Conservation (phyloP, 257 asterid genomes). For the Solanum arcanum region DNA sequence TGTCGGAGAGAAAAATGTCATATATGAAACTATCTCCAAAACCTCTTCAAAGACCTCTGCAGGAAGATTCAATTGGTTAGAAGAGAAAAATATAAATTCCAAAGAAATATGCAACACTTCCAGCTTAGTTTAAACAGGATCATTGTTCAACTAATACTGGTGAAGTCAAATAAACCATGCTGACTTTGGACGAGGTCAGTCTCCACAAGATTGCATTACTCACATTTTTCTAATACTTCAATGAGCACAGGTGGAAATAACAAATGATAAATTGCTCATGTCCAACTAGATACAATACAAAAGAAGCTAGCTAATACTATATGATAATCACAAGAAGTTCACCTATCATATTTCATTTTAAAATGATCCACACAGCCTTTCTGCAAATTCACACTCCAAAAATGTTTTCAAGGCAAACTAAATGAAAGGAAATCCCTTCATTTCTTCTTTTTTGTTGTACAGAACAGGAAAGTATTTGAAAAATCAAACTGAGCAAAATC, state of each 20-base stretch:
- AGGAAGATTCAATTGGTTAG: conserved; percentile 6
- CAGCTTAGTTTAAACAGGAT: background rate
- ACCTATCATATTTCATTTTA: background rate
- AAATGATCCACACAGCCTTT: background rate
- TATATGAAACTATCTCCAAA: conserved; percentile 93
- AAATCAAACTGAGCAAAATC: background rate
- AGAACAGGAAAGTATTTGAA: background rate
- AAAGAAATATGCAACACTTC: background rate
- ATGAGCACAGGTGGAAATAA: background rate
- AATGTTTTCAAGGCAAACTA: background rate
- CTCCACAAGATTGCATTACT: background rate
- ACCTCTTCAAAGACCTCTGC: conserved; percentile 99
- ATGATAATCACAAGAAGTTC: background rate
- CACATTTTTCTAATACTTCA: background rate
- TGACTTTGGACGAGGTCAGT: background rate
- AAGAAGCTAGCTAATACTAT: background rate
- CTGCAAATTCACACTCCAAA: background rate
- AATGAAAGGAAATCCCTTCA: background rate
- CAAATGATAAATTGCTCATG: background rate
- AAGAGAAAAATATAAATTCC: background rate
- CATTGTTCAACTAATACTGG: background rate
- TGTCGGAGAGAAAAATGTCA: conserved; percentile 92
- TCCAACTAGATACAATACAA: background rate
- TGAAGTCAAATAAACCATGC: background rate
- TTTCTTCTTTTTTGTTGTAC: background rate